Base-by-base conservation (phyloP, 805 yeast species). In the Yarrowia sp. region DNA sequence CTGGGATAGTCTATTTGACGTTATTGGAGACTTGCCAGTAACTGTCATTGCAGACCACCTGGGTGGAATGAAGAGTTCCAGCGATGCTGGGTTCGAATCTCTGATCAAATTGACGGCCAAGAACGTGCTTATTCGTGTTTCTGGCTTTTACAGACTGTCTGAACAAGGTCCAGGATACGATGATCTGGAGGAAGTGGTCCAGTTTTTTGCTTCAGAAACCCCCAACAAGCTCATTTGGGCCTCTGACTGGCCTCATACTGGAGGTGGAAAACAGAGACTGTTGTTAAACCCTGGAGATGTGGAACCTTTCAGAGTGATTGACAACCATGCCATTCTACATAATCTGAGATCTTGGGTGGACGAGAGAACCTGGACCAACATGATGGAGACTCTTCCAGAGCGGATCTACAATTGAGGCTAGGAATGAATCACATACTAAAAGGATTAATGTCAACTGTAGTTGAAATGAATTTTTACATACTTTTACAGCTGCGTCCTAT, bases 201-300 rank as follows among this genome's bases (percentile, higher is more conserved):
- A 61, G 36, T 47, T 20, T 17, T 61, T 61, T 1, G 66, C 66
- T 6, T 38, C 53, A 8, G 66, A 61, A n/a, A 17, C 46, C 13
- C 66, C 66, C n/a, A 47, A 61, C 36, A 61, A 46, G 39, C 55
- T 61, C n/a, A 61, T 61, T 12, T 61, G 53, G 53, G 66, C 66
- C 0, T 46, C 66, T 2, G 66, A 61, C 24, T 61, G 66, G 66
- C 66, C 66, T 14, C 66, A 61, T 13, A 61, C 66, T 8, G 66
- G 66, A 13, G 66, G 66, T 6, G 66, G 66, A 19, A 36, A 36
- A 46, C 43, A 61, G 14, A 19, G 66, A 8, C 43, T 38, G 38
- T 3, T 19, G 36, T 17, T 61, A 15, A 44, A 47, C 1, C 66
- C 53, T 8, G 55, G 55, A 12, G 55, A 44, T 6, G 46, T 47